Evolutionary conservation across 495 filamentous ascomycete species (phyloP).

Genomic region (Penicillium lagena): DNA sequence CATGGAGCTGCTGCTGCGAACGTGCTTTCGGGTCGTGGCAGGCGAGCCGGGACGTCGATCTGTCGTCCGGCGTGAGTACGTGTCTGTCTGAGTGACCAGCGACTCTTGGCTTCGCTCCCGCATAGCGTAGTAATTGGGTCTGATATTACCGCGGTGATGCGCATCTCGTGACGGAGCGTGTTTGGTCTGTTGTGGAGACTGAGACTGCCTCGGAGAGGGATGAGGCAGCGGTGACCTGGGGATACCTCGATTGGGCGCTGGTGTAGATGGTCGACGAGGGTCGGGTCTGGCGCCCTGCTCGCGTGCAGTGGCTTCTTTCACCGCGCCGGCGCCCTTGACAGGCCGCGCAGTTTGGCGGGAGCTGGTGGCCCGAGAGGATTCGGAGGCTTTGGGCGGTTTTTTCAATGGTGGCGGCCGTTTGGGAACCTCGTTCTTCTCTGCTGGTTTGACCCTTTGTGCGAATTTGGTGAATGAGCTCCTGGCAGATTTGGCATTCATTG

Average conservation of each 20-base stretch:
- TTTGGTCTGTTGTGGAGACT: conserved; percentile 16
- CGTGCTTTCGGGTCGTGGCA: conserved; percentile 34
- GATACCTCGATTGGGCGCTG: conserved; percentile 30
- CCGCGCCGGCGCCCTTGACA: conserved; percentile 11
- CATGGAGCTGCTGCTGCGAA: conserved; percentile 41
- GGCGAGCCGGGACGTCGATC: conserved; percentile 46
- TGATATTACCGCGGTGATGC: conserved; percentile 20
- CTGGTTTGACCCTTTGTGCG: conserved; percentile 30
- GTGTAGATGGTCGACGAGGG: conserved; percentile 10
- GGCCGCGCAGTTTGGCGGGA: conserved; percentile 8
- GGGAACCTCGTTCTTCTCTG: conserved; percentile 19
- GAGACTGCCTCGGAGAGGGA: conserved; percentile 14
- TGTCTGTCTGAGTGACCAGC: conserved; percentile 52
- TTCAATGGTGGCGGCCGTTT: conserved; percentile 14
- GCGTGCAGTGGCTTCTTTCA: conserved; percentile 15
- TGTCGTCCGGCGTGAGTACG: conserved; percentile 47
- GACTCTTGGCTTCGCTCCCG: conserved; percentile 51
- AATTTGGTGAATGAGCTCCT: conserved; percentile 27
- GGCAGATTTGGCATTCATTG: conserved; percentile 11
- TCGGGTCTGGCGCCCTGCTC: background rate
- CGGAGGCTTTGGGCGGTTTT: conserved; percentile 13
- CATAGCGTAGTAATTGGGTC: conserved; percentile 43
- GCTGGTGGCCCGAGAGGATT: conserved; percentile 1
- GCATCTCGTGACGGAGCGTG: conserved; percentile 14
- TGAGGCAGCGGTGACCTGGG: conserved; percentile 33